Percentiles rank a stretch among this genome's conserved stretches.
phyloP scores from a whole-genome alignment of 805 yeast species.

The Ogataea naganishii region DNA sequence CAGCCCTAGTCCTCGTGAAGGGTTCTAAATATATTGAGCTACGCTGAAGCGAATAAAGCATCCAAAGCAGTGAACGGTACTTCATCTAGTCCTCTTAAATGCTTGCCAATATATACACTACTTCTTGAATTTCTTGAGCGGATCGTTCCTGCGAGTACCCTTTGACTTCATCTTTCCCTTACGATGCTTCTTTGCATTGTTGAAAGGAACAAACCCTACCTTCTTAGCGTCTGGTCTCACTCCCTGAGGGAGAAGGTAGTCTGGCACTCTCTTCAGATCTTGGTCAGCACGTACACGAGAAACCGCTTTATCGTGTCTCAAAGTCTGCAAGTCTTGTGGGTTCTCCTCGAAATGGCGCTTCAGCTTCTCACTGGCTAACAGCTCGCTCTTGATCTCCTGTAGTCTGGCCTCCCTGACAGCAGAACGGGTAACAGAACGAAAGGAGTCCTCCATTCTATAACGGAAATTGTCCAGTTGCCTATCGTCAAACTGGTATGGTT shows the following conservation, averaged over 20 bases:
- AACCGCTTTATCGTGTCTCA: constrained; percentile 87
- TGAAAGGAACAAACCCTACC: constrained; percentile 69
- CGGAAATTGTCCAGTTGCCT: constrained; percentile 92
- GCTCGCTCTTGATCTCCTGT: constrained; percentile 79
- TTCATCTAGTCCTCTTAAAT: too few species aligned
- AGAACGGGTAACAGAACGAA: constrained; percentile 84
- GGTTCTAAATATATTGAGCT: too few species aligned
- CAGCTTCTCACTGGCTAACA: constrained; percentile 80
- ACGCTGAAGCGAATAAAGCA: too few species aligned
- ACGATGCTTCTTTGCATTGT: constrained; percentile 32
- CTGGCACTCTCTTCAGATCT: constrained; percentile 88
- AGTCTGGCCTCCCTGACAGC: constrained; percentile 91
- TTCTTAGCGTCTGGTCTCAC: constrained; percentile 50
- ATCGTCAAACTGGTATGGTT: constrained; percentile 87
- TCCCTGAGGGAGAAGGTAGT: constrained; percentile 76
- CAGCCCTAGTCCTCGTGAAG: too few species aligned
- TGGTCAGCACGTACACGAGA: constrained; percentile 76
- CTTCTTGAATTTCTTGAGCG: constrained; percentile 35
- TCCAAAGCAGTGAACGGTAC: too few species aligned
- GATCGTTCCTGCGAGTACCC: constrained; percentile 31
- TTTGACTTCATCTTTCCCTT: constrained; percentile 22
- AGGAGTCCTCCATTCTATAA: constrained; percentile 94
- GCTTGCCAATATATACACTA: too few species aligned
- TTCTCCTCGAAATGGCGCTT: constrained; percentile 95
- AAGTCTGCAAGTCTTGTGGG: constrained; percentile 82